Evolutionary conservation across 345 rosid species (phyloP), one percentile per base, ranked within the genome.

Genomic region (Eutrema japonicum): DNA sequence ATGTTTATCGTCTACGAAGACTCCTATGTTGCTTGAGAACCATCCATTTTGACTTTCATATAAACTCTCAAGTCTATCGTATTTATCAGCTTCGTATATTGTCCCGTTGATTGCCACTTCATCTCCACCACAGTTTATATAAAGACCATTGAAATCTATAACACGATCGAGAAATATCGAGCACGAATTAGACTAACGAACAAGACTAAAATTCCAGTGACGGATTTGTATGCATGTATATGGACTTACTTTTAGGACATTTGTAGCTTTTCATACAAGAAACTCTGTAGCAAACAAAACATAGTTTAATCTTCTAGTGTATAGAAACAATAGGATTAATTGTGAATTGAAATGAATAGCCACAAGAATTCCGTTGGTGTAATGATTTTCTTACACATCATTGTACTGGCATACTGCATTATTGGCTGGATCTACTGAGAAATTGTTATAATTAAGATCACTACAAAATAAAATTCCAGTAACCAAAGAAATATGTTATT

Each of bases 371-470:
- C 11, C 2, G 40, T 60, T 6, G 40, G 10, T 54, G 8, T 51
- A 58, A 1, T 42, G 42, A 53, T 42, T 29, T 11, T 51, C 84
- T 74, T 51, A 84, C 89, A 48, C 38, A 74, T 66, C 77, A 63
- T 75, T 82, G 59, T 5, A 73, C 60, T 87, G 84, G 75, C 79
- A 48, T 66, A 42, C 32, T 54, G 76, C 7, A 82, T 55, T 36
- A 82, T 55, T 36, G 64, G 71, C 77, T 84, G 84, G 66, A 69
- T 64, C n/a, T 42, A 7, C 18, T 16, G 78, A 47, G 62, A 86
- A 86, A 64, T 86, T 78, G 66, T 89, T 89, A 72, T 84, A 83
- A n/a, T 90, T 82, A 66, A 87, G 83, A 84, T 87, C 89, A 27
- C 96, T 87, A 83, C 78, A 82, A 50, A 11, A 14, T 0, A 32